Evolutionary conservation across 352 stramenopile genomes (phyloP).

Genomic region (Peronospora destructor): DNA sequence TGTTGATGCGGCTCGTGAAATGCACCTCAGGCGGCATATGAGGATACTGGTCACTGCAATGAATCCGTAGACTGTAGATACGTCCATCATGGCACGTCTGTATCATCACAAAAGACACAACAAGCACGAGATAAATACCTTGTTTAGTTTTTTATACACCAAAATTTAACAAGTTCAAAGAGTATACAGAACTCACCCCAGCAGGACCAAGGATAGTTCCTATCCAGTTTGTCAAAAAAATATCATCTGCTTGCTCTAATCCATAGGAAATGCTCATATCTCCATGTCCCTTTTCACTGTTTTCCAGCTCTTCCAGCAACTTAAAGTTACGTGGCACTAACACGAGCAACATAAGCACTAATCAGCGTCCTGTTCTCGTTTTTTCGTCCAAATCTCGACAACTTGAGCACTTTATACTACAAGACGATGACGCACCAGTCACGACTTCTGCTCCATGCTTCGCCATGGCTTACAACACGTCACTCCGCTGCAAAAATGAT

Average conservation of each 20-base stretch:
- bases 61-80: slow-evolving; percentile 94
- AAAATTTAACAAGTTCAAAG: neutral
- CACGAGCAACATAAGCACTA: slow-evolving; percentile 4
- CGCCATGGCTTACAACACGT: slow-evolving; percentile 43
- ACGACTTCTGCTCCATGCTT: slow-evolving; percentile 78
- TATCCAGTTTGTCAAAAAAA: slow-evolving; percentile 98
- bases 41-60: slow-evolving; percentile 93
- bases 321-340: slow-evolving; percentile 91
- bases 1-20: slow-evolving; percentile 97
- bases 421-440: slow-evolving; percentile 36
- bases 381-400: neutral
- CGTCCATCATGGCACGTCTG: slow-evolving; percentile 93
- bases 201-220: slow-evolving; percentile 94
- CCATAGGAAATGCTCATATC: slow-evolving; percentile 94
- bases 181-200: slow-evolving; percentile 65
- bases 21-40: slow-evolving; percentile 88
- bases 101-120: neutral
- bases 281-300: slow-evolving; percentile 87
- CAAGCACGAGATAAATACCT: neutral
- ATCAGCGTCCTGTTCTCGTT: neutral
- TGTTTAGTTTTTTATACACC: neutral
- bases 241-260: slow-evolving; percentile 94
- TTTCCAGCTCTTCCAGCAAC: slow-evolving; percentile 90
- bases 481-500: slow-evolving; percentile 11
- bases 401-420: neutral